Percentiles rank a stretch among this genome's conserved stretches.
Conservation (phyloP, 768 basidiomycete genomes). For the Cyathus striatus region DNA sequence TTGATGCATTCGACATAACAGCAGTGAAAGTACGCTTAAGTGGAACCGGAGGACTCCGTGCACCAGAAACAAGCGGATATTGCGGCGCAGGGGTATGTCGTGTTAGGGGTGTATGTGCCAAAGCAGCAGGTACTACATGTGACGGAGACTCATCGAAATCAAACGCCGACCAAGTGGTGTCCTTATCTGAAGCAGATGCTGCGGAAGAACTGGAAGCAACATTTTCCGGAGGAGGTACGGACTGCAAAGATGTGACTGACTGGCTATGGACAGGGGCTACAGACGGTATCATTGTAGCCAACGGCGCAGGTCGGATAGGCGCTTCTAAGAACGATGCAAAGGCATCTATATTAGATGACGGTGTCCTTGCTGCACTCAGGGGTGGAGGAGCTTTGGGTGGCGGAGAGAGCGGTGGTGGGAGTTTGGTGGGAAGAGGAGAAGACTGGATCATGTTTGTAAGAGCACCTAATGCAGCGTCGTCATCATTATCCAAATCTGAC, state of each 20-base stretch:
- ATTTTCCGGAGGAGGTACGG: not conserved
- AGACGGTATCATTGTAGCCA: not conserved
- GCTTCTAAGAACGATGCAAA: constrained; percentile 23
- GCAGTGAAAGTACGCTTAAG: constrained; percentile 16
- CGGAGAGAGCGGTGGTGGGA: constrained; percentile 44
- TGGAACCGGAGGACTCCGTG: constrained; percentile 7
- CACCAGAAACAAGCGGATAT: constrained; percentile 3
- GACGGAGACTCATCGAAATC: constrained; percentile 9
- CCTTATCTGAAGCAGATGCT: constrained; percentile 2
- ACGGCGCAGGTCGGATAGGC: constrained; percentile 2
- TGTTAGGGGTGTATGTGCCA: not conserved
- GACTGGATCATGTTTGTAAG: constrained; percentile 38
- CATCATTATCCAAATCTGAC: constrained; percentile 29
- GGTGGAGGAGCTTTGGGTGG: constrained; percentile 20
- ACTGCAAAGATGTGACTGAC: not conserved
- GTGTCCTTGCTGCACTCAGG: constrained; percentile 1
- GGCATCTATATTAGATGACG: constrained; percentile 10
- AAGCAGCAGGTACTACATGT: constrained; percentile 3
- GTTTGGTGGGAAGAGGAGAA: constrained; percentile 31
- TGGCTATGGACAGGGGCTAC: not conserved
- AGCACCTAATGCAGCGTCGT: constrained; percentile 23
- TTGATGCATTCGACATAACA: constrained; percentile 22
- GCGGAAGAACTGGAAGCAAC: not conserved
- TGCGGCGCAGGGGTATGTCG: not conserved
- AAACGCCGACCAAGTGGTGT: constrained; percentile 12